Percentiles rank a stretch among this genome's conserved stretches.
phyloP scores from a whole-genome alignment of 768 basidiomycete species.

The Pisolithus orientalis region DNA sequence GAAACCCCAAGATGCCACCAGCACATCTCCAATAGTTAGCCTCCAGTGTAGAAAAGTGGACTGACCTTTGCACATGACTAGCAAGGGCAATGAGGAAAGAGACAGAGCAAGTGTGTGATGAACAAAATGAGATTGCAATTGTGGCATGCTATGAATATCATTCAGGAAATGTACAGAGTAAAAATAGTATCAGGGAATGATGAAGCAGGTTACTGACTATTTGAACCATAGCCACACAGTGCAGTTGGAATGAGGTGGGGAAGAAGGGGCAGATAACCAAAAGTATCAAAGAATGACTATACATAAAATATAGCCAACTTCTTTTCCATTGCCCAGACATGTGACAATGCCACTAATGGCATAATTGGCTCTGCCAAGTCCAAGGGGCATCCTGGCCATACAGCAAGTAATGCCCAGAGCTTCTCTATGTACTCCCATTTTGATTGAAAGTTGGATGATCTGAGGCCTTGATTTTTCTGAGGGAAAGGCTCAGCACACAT shows the following conservation, averaged over 20 bases:
- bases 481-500: not conserved
- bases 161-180: too few relatives aligned
- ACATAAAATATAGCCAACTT: not conserved
- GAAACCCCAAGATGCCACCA: too few relatives aligned
- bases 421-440: not conserved
- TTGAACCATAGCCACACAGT: too few relatives aligned
- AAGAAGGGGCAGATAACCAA: constrained; percentile 1
- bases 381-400: not conserved
- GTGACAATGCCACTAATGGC: not conserved
- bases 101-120: too few relatives aligned
- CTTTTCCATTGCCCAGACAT: not conserved
- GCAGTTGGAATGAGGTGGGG: not conserved
- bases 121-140: too few relatives aligned
- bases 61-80: too few relatives aligned
- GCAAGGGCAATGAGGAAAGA: too few relatives aligned
- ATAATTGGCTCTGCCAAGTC: not conserved
- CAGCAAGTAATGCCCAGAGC: not conserved
- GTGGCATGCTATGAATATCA: too few relatives aligned
- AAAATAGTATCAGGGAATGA: too few relatives aligned
- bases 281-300: constrained; percentile 3
- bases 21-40: too few relatives aligned
- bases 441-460: not conserved
- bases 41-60: too few relatives aligned
- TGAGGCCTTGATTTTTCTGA: not conserved
- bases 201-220: too few relatives aligned